Conservation (phyloP, 164 flowering plant genomes). For the Vitis vinifera region ASM3070453v1 NC_081818.1:24914001-24914500, state of each 20-base stretch:
- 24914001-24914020: no score
- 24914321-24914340: constrained; percentile 72
- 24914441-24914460: constrained; percentile 52
- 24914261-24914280: constrained; percentile 58
- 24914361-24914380: constrained; percentile 65
- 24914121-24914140: no score
- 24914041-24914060: no score
- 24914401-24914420: constrained; percentile 74
- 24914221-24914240: constrained; percentile 17
- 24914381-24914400: constrained; percentile 56
- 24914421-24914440: constrained; percentile 72
- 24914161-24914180: constrained; percentile 25
- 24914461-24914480: constrained; percentile 80
- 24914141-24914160: no score
- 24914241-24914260: constrained; percentile 37
- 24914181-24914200: constrained; percentile 3
- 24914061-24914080: no score
- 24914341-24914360: constrained; percentile 70
- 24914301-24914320: constrained; percentile 86
- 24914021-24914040: no score
- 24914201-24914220: constrained; percentile 3
- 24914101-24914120: no score
- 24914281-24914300: constrained; percentile 56
- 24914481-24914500: constrained; percentile 55
- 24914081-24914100: no score